Percentiles rank a stretch among this genome's conserved stretches.
phyloP scores from a whole-genome alignment of 192 early-diverging fungal genomes.

The Phycomyces blakesleeanus region DNA sequence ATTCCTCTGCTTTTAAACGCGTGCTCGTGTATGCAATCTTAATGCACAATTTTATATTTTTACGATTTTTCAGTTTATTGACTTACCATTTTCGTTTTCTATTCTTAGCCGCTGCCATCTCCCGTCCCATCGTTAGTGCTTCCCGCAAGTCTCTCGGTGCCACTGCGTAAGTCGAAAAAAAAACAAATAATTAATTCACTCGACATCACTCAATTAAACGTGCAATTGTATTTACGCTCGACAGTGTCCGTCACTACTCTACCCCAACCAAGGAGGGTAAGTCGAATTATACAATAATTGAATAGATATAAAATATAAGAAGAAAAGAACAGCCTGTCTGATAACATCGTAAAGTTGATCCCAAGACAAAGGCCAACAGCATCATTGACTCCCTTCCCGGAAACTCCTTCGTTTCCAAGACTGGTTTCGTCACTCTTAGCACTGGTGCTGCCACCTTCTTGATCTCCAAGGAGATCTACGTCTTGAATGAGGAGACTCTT shows the following conservation, averaged over 20 bases:
- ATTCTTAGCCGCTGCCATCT: conserved; percentile 15
- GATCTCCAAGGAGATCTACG: conserved; percentile 97
- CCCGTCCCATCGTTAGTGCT: conserved; percentile 31
- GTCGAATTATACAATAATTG: not conserved
- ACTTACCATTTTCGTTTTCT: too few species aligned
- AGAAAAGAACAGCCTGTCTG: not conserved
- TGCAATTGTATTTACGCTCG: not conserved
- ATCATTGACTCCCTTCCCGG: conserved; percentile 94
- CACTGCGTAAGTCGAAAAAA: conserved; percentile 26
- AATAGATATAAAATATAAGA: not conserved
- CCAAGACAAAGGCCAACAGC: conserved; percentile 82
- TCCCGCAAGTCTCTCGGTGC: conserved; percentile 29
- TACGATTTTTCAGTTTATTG: too few species aligned
- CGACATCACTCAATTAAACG: not conserved
- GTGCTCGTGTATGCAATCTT: too few species aligned
- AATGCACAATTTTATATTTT: too few species aligned
- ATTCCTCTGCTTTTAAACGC: not conserved
- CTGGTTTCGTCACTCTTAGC: conserved; percentile 79
- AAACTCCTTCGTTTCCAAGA: conserved; percentile 84
- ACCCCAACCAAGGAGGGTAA: conserved; percentile 18
- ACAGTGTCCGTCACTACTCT: conserved; percentile 29
- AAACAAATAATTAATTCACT: not conserved
- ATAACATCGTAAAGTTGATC: conserved; percentile 47
- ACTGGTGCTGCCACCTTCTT: conserved; percentile 85
- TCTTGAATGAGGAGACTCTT: conserved; percentile 91